Evolutionary conservation across 2,329 filamentous ascomycete species (phyloP).

Genomic region (Drechslerella stenobrocha): DNA sequence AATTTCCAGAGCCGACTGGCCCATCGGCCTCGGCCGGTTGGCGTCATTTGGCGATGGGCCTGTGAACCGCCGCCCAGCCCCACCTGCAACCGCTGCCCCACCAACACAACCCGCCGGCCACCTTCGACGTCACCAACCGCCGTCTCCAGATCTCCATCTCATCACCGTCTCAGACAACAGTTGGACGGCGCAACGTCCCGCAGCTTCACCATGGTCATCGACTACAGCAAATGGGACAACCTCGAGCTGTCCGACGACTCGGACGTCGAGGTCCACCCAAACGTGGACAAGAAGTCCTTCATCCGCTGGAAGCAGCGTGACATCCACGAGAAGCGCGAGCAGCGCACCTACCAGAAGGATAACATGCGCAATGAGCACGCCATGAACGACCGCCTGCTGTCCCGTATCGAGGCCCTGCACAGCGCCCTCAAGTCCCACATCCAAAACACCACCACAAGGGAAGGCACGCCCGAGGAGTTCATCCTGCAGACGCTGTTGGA

Average conservation of each 20-base stretch:
- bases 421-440: slow-evolving; percentile 74
- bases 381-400: slow-evolving; percentile 87
- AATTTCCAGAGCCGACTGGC: no score
- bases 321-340: slow-evolving; percentile 86
- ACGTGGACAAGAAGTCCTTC: slow-evolving; percentile 97
- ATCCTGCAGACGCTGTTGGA: slow-evolving; percentile 90
- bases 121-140: no score
- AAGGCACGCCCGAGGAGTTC: slow-evolving; percentile 71
- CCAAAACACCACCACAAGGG: slow-evolving; percentile 63
- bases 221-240: slow-evolving; percentile 53
- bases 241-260: slow-evolving; percentile 98
- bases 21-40: no score
- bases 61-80: no score
- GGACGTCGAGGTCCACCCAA: slow-evolving; percentile 96
- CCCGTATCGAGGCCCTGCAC: slow-evolving; percentile 79
- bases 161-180: no score
- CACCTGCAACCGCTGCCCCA: no score
- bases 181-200: no score
- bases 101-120: no score
- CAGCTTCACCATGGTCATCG: slow-evolving; percentile 58
- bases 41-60: no score
- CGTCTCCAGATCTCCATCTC: no score
- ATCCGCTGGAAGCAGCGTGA: slow-evolving; percentile 97
- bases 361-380: slow-evolving; percentile 89
- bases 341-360: slow-evolving; percentile 84